Conservation (phyloP, 106 monocot genomes). For the Phalaenopsis equestris region DNA sequence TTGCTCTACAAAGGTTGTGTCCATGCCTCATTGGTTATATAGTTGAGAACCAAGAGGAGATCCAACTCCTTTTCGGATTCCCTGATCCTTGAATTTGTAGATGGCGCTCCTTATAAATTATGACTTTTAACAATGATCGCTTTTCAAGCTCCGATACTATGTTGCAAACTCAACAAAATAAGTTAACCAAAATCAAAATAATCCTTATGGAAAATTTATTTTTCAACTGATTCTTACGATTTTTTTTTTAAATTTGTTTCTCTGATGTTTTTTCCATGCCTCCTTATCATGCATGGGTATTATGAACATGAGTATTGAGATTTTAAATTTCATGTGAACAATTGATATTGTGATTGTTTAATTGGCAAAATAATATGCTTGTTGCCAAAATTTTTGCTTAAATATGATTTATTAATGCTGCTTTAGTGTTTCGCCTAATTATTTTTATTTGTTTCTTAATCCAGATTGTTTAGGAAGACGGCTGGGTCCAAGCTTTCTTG, state of each 20-base stretch:
- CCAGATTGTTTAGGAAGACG: slow-evolving; percentile 90
- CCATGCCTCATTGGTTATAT: too few relatives aligned
- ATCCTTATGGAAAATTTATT: too few relatives aligned
- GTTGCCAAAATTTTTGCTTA: not conserved
- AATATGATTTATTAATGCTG: not conserved
- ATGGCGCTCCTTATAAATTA: too few relatives aligned
- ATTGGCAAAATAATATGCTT: not conserved
- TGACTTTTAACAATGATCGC: too few relatives aligned
- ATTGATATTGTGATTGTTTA: not conserved
- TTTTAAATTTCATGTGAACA: not conserved
- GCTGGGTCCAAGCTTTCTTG: slow-evolving; percentile 73
- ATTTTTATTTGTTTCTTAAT: slow-evolving; percentile 3
- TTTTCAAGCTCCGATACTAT: too few relatives aligned
- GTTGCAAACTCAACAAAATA: too few relatives aligned
- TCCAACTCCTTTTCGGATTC: too few relatives aligned
- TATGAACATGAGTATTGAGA: not conserved
- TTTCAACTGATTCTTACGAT: not conserved
- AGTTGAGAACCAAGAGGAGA: too few relatives aligned
- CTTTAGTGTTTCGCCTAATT: too few relatives aligned
- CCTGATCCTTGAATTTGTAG: too few relatives aligned
- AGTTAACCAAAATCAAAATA: too few relatives aligned
- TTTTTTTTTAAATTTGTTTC: not conserved
- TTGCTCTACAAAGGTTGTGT: too few relatives aligned
- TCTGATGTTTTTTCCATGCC: not conserved
- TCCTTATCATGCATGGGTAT: not conserved